Percentiles rank a stretch among this genome's conserved stretches.
Evolutionary conservation across 495 filamentous ascomycete genomes (phyloP).

Genomic region (Amniculicola lignicola): DNA sequence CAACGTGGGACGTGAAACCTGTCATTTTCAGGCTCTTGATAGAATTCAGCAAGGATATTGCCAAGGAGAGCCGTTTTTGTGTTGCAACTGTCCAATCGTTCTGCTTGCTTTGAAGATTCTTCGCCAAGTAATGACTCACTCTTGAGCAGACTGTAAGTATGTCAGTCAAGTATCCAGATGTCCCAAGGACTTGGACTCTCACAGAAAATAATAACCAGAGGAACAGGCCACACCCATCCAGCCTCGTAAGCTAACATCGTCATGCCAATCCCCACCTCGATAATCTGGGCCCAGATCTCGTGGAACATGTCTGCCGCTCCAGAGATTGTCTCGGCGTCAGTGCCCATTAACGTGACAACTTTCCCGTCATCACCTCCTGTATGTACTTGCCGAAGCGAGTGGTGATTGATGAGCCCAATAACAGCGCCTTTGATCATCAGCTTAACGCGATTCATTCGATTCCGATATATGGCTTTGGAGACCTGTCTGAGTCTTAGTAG

Average conservation of each 20-base stretch:
- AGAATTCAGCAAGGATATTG: constrained; percentile 51
- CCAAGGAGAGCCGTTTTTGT: constrained; percentile 44
- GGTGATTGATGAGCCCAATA: constrained; percentile 56
- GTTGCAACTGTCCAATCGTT: no score
- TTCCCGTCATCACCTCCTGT: no score
- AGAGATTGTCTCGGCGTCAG: constrained; percentile 46
- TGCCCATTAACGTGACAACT: constrained; percentile 65
- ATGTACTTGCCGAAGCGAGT: no score
- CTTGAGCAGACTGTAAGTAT: neutral
- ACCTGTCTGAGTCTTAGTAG: constrained; percentile 16
- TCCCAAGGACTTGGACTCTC: constrained; percentile 9
- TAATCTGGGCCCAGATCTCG: constrained; percentile 52
- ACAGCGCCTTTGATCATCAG: constrained; percentile 60
- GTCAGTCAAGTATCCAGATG: neutral
- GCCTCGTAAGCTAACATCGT: constrained; percentile 56
- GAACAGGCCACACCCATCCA: constrained; percentile 53
- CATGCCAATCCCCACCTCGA: constrained; percentile 60
- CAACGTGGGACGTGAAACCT: constrained; percentile 48
- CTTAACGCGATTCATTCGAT: constrained; percentile 54
- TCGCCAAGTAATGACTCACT: neutral
- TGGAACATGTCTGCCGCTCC: constrained; percentile 42
- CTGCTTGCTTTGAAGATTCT: constrained; percentile 44
- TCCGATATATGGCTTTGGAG: constrained; percentile 53
- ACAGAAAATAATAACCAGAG: constrained; percentile 42
- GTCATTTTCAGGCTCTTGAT: constrained; percentile 66